A percentile compares a stretch with the other conserved stretches of the same genome.
Evolutionary conservation across 441 rosid species (phyloP).

Genomic region (Hura crepitans): DNA sequence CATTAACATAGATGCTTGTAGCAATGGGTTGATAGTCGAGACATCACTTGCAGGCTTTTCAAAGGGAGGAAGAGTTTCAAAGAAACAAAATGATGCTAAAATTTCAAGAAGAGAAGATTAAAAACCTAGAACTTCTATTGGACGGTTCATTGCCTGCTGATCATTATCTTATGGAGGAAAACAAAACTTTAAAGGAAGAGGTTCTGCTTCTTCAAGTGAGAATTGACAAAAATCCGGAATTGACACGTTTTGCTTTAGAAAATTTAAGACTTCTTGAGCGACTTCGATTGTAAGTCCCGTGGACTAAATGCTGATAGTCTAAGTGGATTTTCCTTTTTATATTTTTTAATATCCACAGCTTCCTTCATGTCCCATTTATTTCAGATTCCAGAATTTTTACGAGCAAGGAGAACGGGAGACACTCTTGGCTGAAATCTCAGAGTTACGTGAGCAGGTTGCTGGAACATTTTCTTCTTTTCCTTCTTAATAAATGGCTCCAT

Average conservation of each 20-base stretch:
- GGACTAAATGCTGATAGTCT: slow-evolving; percentile 23
- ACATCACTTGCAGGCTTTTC: slow-evolving; percentile 46
- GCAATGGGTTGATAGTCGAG: slow-evolving; percentile 22
- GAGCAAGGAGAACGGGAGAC: slow-evolving; percentile 65
- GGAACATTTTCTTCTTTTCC: slow-evolving; percentile 13
- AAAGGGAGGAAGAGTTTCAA: slow-evolving; percentile 64
- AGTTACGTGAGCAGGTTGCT: slow-evolving; percentile 69
- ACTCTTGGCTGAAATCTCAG: slow-evolving; percentile 60
- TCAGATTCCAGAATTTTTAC: slow-evolving; percentile 63
- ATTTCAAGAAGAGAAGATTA: slow-evolving; percentile 61
- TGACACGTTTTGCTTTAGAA: slow-evolving; percentile 54
- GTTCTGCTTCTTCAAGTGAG: slow-evolving; percentile 56
- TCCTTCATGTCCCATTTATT: slow-evolving; percentile 25
- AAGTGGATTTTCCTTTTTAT: slow-evolving; percentile 9
- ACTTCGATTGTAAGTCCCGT: slow-evolving; percentile 52
- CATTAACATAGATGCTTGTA: neutral
- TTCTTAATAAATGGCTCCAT: neutral
- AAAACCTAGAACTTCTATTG: slow-evolving; percentile 47
- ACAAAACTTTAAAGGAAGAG: slow-evolving; percentile 58
- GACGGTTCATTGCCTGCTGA: slow-evolving; percentile 48
- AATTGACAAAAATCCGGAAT: slow-evolving; percentile 53
- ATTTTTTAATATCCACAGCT: slow-evolving; percentile 13
- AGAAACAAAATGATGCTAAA: slow-evolving; percentile 45
- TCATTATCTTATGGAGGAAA: slow-evolving; percentile 58
- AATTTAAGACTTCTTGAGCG: slow-evolving; percentile 62